phyloP scores from a whole-genome alignment of 2,329 filamentous ascomycete species.

The Xylaria sp. region DNA sequence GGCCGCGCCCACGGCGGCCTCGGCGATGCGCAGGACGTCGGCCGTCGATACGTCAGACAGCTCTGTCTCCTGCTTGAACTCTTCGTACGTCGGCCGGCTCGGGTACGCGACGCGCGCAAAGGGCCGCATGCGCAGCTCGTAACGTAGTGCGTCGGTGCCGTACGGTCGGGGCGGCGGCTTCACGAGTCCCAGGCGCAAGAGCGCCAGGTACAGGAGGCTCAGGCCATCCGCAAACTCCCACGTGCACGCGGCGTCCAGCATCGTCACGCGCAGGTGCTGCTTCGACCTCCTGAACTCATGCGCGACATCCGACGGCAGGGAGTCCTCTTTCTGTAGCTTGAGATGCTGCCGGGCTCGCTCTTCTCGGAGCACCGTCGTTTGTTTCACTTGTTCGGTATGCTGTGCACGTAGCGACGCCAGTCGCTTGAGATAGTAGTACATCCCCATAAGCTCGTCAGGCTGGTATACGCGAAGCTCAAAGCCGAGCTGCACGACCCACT shows the following conservation, averaged over 20 bases:
- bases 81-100: slow-evolving; percentile 70
- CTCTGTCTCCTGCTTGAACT: slow-evolving; percentile 61
- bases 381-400: slow-evolving; percentile 78
- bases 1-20: slow-evolving; percentile 58
- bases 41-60: slow-evolving; percentile 54
- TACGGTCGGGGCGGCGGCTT: slow-evolving; percentile 68
- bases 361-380: slow-evolving; percentile 58
- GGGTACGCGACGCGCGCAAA: slow-evolving; percentile 77
- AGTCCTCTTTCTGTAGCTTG: slow-evolving; percentile 28
- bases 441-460: slow-evolving; percentile 81
- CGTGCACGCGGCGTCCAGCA: slow-evolving; percentile 72
- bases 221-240: slow-evolving; percentile 66
- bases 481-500: slow-evolving; percentile 87
- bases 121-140: slow-evolving; percentile 87
- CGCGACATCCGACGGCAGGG: slow-evolving; percentile 49
- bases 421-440: slow-evolving; percentile 91
- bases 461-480: slow-evolving; percentile 95
- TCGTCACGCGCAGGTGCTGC: slow-evolving; percentile 67
- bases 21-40: slow-evolving; percentile 58
- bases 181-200: slow-evolving; percentile 68
- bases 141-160: slow-evolving; percentile 73
- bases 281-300: slow-evolving; percentile 60
- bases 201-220: slow-evolving; percentile 71
- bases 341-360: slow-evolving; percentile 18
- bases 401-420: slow-evolving; percentile 73